phyloP scores from a whole-genome alignment of 2,329 filamentous ascomycete genomes.

The Cladosporium sp. region DNA sequence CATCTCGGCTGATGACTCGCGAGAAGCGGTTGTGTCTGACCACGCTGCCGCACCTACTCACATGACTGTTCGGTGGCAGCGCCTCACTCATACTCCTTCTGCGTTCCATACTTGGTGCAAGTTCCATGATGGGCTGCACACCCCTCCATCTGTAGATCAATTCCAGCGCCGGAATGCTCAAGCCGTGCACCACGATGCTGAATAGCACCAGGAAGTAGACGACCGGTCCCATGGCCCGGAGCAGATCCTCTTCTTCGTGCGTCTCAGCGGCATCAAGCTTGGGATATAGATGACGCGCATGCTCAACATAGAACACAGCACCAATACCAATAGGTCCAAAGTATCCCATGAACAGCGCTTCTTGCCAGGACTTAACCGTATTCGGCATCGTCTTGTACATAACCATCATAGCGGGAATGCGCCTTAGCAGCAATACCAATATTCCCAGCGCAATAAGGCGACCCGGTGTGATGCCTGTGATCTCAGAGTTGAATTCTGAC shows the following conservation, averaged over 20 bases:
- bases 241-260: slow-evolving; percentile 64
- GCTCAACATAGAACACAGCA: slow-evolving; percentile 84
- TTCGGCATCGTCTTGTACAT: slow-evolving; percentile 66
- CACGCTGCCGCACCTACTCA: slow-evolving; percentile 16
- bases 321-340: slow-evolving; percentile 89
- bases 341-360: slow-evolving; percentile 83
- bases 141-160: slow-evolving; percentile 17
- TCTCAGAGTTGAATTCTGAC: slow-evolving; percentile 65
- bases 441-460: slow-evolving; percentile 71
- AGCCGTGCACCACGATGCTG: slow-evolving; percentile 78
- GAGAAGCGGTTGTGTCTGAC: slow-evolving; percentile 22
- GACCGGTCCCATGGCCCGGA: slow-evolving; percentile 66
- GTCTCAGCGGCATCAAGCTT: slow-evolving; percentile 60
- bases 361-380: slow-evolving; percentile 62
- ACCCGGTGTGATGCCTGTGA: slow-evolving; percentile 66
- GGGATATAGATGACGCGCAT: slow-evolving; percentile 71
- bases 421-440: slow-evolving; percentile 71
- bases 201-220: slow-evolving; percentile 85
- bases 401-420: slow-evolving; percentile 71
- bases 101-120: slow-evolving; percentile 9
- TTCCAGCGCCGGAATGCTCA: slow-evolving; percentile 64
- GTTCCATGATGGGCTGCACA: slow-evolving; percentile 18
- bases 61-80: slow-evolving; percentile 19
- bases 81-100: slow-evolving; percentile 18
- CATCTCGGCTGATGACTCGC: slow-evolving; percentile 12